Base-by-base conservation (phyloP, 768 basidiomycete species). In the Daedaleopsis sinensis region DNA sequence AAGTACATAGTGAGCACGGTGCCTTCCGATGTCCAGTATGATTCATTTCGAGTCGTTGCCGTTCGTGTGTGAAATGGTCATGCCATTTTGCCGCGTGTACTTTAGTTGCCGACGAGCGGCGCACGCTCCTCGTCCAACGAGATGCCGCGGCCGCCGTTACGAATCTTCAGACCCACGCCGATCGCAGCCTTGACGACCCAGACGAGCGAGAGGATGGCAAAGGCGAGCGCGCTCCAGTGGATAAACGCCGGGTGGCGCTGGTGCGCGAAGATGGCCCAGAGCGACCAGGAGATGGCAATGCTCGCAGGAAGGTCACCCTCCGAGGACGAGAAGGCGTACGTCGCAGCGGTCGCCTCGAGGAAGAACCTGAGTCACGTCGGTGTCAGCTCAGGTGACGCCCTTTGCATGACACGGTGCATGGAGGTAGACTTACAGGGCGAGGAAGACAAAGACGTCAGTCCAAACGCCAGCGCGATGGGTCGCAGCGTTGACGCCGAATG, bases 401-500 rank as follows among this genome's bases (percentile, higher is more conserved):
- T 32, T 47, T 19, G 58, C 16, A 42, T 38, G 56, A 19, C 36
- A 43, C 52, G 18, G 59, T 66, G 39, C 63, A 58, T 59, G 52
- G 60, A 24, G 53, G 57, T 19, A 32, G 6, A 78, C 89, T 69
- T 76, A 92, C 87, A 96, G 79, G 46, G 84, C 91, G 32, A 98
- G 86, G 86, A 97, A 95, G 60, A 95, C 96, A 67, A 96, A 94
- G 71, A 96, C 88, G 71, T 96, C 95, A 71, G 94, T 96, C 89
- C 93, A 94, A 59, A 94, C 77, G 43, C 94, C 93, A 3, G 93
- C 88, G 36, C 71, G 76, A 58, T 90, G 78, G 60, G 71, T 74
- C 61, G 80, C 70, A 0, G 91, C 87, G 72, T 96, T 82, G 61
- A 88, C 85, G 65, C 96, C 96, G 68, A 96, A 96, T 0, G 94